phyloP scores from a whole-genome alignment of 1,284 basidiomycete genomes.

The Cutaneotrichosporon mucoides region DNA sequence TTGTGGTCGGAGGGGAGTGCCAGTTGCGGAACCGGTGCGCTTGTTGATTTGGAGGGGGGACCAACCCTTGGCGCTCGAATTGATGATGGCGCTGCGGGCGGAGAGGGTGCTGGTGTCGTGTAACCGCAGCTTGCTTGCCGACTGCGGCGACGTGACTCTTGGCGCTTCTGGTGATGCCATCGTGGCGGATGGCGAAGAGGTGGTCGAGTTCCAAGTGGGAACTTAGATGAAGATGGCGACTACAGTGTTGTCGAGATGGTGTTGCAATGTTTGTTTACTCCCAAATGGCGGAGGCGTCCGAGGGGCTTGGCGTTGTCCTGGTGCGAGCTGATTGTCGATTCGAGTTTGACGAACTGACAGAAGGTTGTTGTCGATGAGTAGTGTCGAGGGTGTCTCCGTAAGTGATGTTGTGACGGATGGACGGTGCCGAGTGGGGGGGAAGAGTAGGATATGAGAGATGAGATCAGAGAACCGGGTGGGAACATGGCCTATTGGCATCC shows the following conservation, averaged over 20 bases:
- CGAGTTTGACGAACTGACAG: background rate
- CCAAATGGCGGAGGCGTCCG: too few species aligned
- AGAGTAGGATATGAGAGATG: background rate
- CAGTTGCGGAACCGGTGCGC: constrained; percentile 17
- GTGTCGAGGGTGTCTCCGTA: background rate
- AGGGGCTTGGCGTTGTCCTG: background rate
- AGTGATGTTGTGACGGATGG: background rate
- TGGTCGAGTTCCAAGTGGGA: background rate
- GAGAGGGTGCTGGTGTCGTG: constrained; percentile 17
- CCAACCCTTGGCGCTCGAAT: constrained; percentile 49
- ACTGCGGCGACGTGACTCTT: constrained; percentile 1
- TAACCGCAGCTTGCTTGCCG: constrained; percentile 4
- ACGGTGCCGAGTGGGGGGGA: background rate
- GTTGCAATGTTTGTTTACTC: background rate
- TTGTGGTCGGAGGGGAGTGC: constrained; percentile 23
- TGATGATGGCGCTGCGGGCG: constrained; percentile 42
- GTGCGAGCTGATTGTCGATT: background rate
- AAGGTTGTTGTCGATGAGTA: background rate
- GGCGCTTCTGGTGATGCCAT: constrained; percentile 8
- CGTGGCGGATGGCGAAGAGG: background rate
- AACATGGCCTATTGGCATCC: background rate
- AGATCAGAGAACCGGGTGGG: background rate
- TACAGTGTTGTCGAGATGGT: background rate
- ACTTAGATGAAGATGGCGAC: too few species aligned
- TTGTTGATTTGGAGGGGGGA: constrained; percentile 49